A percentile compares a stretch with the other conserved stretches of the same genome.
phyloP scores from a whole-genome alignment of 495 filamentous ascomycete genomes.

The Xylaria scruposa region DNA sequence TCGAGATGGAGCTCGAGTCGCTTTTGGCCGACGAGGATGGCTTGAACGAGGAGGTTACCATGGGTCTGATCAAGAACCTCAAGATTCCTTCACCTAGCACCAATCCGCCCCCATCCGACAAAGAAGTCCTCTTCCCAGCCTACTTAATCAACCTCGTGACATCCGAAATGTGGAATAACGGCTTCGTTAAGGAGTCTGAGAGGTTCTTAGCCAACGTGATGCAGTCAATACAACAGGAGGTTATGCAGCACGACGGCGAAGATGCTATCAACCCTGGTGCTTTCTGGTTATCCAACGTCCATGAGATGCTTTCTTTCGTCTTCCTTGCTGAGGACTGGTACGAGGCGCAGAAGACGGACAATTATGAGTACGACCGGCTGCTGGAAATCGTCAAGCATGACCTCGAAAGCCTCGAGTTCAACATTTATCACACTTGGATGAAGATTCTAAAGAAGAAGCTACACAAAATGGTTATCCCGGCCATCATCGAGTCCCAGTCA shows the following conservation, averaged over 20 bases:
- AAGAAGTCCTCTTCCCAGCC: conserved; percentile 97
- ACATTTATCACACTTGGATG: conserved; percentile 99
- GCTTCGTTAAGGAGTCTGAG: conserved; percentile 99
- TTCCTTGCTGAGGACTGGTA: conserved; percentile 99
- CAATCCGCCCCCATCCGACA: conserved; percentile 88
- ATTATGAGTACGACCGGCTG: conserved; percentile 97
- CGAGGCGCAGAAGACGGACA: conserved; percentile 97
- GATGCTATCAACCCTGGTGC: conserved; percentile 97
- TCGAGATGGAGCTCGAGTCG: conserved; percentile 91
- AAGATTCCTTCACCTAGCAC: conserved; percentile 89
- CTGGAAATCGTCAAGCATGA: conserved; percentile 99
- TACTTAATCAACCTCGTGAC: conserved; percentile 99
- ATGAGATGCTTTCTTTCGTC: conserved; percentile 99
- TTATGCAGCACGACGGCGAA: conserved; percentile 98
- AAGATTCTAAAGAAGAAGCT: conserved; percentile 99
- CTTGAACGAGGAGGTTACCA: conserved; percentile 92
- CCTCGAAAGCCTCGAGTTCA: conserved; percentile 97
- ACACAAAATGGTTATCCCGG: conserved; percentile 98
- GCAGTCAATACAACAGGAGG: conserved; percentile 98
- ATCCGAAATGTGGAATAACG: conserved; percentile 99
- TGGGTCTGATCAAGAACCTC: conserved; percentile 93
- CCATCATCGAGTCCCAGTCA: conserved; percentile 98
- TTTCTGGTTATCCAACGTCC: conserved; percentile 99
- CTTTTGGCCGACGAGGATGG: conserved; percentile 94
- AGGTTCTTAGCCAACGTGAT: conserved; percentile 99